Base-by-base conservation (phyloP, 192 early-diverging fungal genomes). In the Coemansia sp. region DNA sequence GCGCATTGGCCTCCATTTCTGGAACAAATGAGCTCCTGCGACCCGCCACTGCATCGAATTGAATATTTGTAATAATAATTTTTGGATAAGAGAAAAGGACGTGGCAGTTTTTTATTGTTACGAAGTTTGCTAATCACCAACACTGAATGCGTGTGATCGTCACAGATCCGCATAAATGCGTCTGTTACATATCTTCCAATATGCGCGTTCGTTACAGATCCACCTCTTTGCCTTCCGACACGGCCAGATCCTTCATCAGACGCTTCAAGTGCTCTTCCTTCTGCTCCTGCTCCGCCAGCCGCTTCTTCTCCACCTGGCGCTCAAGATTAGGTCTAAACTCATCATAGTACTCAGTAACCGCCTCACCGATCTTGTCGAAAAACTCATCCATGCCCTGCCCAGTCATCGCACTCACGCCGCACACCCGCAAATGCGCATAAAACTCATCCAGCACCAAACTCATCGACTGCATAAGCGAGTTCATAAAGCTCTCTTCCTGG, bases 371-470 rank as follows among this genome's bases (percentile, higher is more conserved):
- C 39, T 88, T 88, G 6, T 83, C 85, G 60, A 98, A 90, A 57
- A 98, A 87, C 60, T 92, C 93, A 39, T 90, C 89, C 78, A 95
- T 88, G n/a, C 96, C 96, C 17, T 80, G 86, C 14, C 96, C 96
- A 0, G 96, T 95, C 68, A 96, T 87, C 0, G 95, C 93, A 47
- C 90, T 92, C 1, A 98, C 95, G 27, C 93, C 93, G 1, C 88
- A 91, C 7, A 91, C 88, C 72, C 90, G 55, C 45, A 94, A 61
- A 60, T 89, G 85, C 53, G 82, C 82, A 75, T 98, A 98, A 70
- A 98, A 98, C 84, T 98, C 96, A 68, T 98, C 96, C 60, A 98
- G 77, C 2, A 97, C 95, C 58, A 98, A 72, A 56, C 92, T 93
- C 96, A 98, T 98, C 5, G 90, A 92, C 75, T 90, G 89, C 84